phyloP scores from a whole-genome alignment of 495 filamentous ascomycete genomes.

The Aspergillus conjunctus region DNA sequence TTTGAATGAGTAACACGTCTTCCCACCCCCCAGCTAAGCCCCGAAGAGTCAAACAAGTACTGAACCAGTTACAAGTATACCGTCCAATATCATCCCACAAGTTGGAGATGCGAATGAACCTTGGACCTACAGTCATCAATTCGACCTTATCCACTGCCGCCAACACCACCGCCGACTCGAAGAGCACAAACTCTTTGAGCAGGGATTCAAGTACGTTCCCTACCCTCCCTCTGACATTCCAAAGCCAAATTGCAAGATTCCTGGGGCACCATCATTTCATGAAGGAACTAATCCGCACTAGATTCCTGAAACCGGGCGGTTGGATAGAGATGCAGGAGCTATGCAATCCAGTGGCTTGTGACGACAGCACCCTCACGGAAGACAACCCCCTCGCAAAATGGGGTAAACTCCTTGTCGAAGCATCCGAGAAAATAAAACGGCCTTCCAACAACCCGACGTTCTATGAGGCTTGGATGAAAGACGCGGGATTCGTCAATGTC shows the following conservation, averaged over 20 bases:
- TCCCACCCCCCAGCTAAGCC: too few species aligned
- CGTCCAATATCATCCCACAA: constrained; percentile 1
- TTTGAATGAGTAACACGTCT: not conserved
- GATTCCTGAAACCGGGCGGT: constrained; percentile 11
- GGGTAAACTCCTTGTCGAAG: constrained; percentile 2
- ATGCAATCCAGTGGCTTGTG: constrained; percentile 5
- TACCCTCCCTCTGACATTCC: too few species aligned
- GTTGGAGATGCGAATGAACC: constrained; percentile 2
- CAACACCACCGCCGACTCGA: constrained; percentile 13
- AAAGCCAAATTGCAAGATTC: too few species aligned
- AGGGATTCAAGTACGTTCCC: constrained; percentile 2
- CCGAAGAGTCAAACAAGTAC: too few species aligned
- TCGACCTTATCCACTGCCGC: constrained; percentile 17
- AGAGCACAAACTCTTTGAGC: constrained; percentile 6
- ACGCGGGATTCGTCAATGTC: constrained; percentile 10
- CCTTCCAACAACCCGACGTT: constrained; percentile 7
- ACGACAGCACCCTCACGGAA: not conserved
- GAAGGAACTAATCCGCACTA: too few species aligned
- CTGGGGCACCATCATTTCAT: too few species aligned
- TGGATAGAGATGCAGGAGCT: constrained; percentile 18
- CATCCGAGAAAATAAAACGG: constrained; percentile 1
- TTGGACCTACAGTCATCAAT: not conserved
- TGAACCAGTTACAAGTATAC: not conserved
- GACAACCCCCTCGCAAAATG: constrained; percentile 3
- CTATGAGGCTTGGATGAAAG: constrained; percentile 9